phyloP scores from a whole-genome alignment of 257 asterid species.

The Scutellaria barbata region DNA sequence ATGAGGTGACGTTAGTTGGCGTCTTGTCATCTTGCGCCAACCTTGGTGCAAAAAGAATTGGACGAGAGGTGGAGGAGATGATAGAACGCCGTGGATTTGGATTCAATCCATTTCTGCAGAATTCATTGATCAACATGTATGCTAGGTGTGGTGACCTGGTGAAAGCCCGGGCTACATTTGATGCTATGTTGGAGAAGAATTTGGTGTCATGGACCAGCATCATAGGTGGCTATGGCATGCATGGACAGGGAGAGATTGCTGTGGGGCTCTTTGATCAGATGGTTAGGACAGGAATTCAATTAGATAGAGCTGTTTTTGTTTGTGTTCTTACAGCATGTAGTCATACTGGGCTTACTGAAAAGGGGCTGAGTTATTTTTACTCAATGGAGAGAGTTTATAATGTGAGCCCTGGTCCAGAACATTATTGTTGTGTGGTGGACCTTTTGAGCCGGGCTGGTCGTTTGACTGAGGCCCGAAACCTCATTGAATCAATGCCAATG shows the following conservation, averaged over 20 bases:
- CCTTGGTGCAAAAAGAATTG: conserved; percentile 71
- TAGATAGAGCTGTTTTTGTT: conserved; percentile 74
- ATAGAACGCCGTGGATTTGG: conserved; percentile 49
- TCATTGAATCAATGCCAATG: conserved; percentile 64
- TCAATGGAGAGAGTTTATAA: conserved; percentile 63
- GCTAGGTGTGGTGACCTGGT: conserved; percentile 84
- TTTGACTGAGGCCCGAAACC: conserved; percentile 58
- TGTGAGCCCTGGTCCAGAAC: conserved; percentile 63
- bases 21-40: conserved; percentile 87
- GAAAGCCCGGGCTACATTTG: conserved; percentile 67
- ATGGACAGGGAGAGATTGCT: conserved; percentile 72
- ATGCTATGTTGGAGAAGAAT: conserved; percentile 64
- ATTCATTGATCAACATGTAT: conserved; percentile 80
- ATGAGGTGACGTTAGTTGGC: conserved; percentile 81
- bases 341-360: conserved; percentile 79
- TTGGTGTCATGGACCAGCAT: conserved; percentile 93
- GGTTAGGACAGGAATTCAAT: conserved; percentile 59
- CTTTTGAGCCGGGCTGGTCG: conserved; percentile 88
- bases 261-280: conserved; percentile 76
- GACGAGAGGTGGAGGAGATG: conserved; percentile 65
- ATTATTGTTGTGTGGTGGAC: conserved; percentile 85
- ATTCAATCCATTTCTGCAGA: conserved; percentile 62
- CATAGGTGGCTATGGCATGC: conserved; percentile 87
- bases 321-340: conserved; percentile 82
- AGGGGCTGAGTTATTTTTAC: conserved; percentile 68